Conservation (phyloP, 352 stramenopile genomes). For the Globisporangium middletonii region DNA sequence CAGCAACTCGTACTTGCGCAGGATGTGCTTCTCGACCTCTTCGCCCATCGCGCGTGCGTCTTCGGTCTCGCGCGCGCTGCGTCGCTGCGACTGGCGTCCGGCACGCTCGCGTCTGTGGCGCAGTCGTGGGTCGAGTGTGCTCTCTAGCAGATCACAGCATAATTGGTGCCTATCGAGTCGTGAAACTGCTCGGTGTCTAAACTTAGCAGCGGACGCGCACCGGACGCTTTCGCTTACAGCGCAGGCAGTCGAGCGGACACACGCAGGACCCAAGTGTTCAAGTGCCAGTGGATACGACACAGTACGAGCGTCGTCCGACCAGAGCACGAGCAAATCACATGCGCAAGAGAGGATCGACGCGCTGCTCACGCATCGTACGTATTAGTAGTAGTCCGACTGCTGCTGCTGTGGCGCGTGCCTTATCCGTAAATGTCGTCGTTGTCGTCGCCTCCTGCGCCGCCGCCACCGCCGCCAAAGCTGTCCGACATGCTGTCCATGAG, state of each 20-base stretch:
- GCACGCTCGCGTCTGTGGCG: neutral
- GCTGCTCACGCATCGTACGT: neutral
- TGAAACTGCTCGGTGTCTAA: neutral
- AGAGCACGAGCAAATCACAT: neutral
- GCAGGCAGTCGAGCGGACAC: too few relatives aligned
- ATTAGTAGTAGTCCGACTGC: neutral
- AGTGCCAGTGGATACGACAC: too few relatives aligned
- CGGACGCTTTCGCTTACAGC: too few relatives aligned
- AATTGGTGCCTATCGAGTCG: neutral
- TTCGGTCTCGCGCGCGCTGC: neutral
- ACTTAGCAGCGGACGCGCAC: neutral
- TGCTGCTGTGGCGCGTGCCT: slow-evolving; percentile 4
- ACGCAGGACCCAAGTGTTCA: too few relatives aligned
- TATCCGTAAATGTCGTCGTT: slow-evolving; percentile 89
- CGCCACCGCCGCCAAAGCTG: slow-evolving; percentile 39
- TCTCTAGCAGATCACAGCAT: too few relatives aligned
- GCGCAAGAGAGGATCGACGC: neutral
- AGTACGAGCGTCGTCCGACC: too few relatives aligned
- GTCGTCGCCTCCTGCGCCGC: slow-evolving; percentile 44
- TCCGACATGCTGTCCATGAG: slow-evolving; percentile 93
- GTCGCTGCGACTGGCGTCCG: neutral
- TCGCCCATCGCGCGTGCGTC: slow-evolving; percentile 69
- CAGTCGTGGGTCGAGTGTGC: too few relatives aligned
- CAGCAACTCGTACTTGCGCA: slow-evolving; percentile 91
- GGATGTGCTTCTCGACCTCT: slow-evolving; percentile 91